Percentiles rank a stretch among this genome's conserved stretches.
Conservation (phyloP, 2,329 filamentous ascomycete species). For the Cercospora sesami region DNA sequence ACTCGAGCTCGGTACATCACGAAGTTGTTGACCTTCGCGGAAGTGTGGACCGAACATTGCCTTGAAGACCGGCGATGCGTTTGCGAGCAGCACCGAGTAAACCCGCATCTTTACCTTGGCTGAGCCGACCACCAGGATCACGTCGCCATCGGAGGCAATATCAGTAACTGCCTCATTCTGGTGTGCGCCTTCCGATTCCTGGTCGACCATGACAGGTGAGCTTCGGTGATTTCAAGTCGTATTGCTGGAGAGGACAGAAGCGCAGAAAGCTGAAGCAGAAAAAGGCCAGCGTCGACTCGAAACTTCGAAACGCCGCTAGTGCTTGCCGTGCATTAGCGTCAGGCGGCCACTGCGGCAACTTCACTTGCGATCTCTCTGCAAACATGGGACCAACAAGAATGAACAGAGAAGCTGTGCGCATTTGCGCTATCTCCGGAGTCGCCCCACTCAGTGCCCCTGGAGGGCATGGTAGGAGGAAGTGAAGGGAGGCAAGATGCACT, state of each 20-base stretch:
- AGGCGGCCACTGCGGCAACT: too few species aligned
- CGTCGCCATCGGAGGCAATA: slow-evolving; percentile 13
- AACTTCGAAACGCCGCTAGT: neutral
- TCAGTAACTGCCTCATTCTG: neutral
- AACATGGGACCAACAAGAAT: too few species aligned
- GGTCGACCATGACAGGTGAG: neutral
- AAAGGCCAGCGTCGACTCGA: neutral
- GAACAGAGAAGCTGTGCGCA: too few species aligned
- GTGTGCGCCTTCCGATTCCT: too few species aligned
- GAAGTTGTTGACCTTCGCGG: slow-evolving; percentile 10
- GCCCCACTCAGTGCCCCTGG: too few species aligned
- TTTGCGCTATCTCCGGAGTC: too few species aligned
- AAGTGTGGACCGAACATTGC: slow-evolving; percentile 17
- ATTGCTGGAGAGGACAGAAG: neutral
- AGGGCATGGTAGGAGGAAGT: too few species aligned
- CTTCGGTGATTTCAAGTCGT: neutral
- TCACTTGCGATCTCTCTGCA: too few species aligned
- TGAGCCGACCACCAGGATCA: slow-evolving; percentile 1
- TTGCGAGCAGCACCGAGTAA: neutral
- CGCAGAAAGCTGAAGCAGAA: neutral
- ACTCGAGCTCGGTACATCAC: neutral
- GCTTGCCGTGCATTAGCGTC: neutral
- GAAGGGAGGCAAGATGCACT: too few species aligned
- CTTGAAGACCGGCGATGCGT: slow-evolving; percentile 5
- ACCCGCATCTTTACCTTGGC: neutral